Evolutionary conservation across 306 rosid species (phyloP).

Genomic region (Cicer bijugum): DNA sequence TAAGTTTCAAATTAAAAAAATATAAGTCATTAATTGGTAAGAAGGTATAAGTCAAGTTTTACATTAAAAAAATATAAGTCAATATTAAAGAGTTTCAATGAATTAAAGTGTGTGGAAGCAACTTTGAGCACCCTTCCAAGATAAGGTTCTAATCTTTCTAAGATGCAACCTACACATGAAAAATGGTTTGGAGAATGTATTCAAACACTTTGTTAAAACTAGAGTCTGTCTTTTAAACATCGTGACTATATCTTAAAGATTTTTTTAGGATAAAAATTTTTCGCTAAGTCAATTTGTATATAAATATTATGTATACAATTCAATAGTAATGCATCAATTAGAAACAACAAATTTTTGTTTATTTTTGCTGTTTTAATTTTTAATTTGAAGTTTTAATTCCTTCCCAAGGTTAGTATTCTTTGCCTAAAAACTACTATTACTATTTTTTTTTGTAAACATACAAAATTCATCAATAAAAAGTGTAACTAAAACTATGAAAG

Average conservation of each 20-base stretch:
- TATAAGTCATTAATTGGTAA: too few relatives aligned
- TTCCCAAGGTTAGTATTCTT: background rate
- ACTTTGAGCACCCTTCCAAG: too few relatives aligned
- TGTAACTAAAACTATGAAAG: background rate
- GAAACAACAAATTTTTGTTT: background rate
- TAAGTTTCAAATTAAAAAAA: too few relatives aligned
- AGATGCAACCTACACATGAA: too few relatives aligned
- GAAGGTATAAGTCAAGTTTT: too few relatives aligned
- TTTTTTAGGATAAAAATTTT: background rate
- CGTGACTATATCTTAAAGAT: constrained; percentile 42
- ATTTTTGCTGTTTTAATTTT: background rate
- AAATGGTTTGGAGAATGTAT: too few relatives aligned
- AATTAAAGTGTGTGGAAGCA: too few relatives aligned
- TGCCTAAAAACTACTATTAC: background rate
- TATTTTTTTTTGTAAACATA: background rate
- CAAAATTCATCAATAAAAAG: background rate
- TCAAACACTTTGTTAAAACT: too few relatives aligned
- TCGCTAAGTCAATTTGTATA: background rate
- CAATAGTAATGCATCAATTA: background rate
- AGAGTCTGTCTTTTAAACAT: background rate
- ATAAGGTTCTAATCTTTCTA: too few relatives aligned
- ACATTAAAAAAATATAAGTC: too few relatives aligned
- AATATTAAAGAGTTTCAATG: too few relatives aligned
- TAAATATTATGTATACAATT: background rate
- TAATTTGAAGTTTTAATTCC: background rate